Conservation (phyloP, 176 grass and related monocot species). For the Aegilops sharonensis region DNA sequence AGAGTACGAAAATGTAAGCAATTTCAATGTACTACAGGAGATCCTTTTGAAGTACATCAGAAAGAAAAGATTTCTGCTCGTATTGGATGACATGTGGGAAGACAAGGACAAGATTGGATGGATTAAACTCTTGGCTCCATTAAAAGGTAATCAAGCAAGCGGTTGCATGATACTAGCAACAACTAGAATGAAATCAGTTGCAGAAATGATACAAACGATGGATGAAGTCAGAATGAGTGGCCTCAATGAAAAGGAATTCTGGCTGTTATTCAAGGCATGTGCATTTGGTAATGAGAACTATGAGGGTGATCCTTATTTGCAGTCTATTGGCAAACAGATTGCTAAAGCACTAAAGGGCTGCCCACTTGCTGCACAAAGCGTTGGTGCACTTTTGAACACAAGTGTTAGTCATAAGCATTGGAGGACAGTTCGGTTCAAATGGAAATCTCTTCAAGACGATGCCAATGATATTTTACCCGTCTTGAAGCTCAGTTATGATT, state of each 20-base stretch:
- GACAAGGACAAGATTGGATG: not conserved
- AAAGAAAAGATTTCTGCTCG: slow-evolving; percentile 1
- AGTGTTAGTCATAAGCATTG: not conserved
- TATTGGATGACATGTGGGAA: slow-evolving; percentile 27
- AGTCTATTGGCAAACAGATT: no score
- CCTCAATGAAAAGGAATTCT: accelerated
- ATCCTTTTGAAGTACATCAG: slow-evolving; percentile 5
- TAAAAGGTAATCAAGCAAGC: not conserved
- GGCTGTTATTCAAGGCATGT: no score
- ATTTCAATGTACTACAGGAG: not conserved
- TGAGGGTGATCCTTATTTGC: no score
- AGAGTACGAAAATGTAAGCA: not conserved
- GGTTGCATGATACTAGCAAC: slow-evolving; percentile 38
- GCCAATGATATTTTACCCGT: not conserved
- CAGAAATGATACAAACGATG: slow-evolving; percentile 23
- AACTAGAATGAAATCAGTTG: slow-evolving; percentile 14
- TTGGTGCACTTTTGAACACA: not conserved
- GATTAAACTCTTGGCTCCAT: slow-evolving; percentile 24
- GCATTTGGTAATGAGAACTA: no score
- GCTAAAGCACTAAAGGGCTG: no score
- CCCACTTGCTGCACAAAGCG: no score
- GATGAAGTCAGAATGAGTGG: not conserved
- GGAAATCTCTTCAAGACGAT: not conserved
- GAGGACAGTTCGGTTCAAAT: not conserved
- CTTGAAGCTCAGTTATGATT: slow-evolving; percentile 28